These are phyloP conservation scores for Pseudonectria buxi DNA, from an alignment of 2,329 filamentous ascomycete genomes.

Conservation along the genomic window DNA sequence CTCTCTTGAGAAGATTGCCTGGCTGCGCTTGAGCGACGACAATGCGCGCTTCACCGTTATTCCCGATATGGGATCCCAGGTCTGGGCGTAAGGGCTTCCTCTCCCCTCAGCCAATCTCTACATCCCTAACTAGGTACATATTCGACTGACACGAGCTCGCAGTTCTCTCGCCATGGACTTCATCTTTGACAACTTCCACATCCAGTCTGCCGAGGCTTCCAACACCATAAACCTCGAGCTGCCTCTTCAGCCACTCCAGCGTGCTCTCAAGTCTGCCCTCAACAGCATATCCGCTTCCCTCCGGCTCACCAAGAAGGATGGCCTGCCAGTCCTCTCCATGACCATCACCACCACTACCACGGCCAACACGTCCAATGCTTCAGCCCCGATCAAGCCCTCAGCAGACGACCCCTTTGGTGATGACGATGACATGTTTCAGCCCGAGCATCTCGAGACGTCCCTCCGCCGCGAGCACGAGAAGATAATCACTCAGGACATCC, in stretches of 20 bases:
- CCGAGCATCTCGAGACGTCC: constrained; percentile 48
- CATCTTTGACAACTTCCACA: constrained; percentile 78
- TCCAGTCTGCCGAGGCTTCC: constrained; percentile 73
- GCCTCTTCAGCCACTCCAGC: constrained; percentile 77
- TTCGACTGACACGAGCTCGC: constrained; percentile 5
- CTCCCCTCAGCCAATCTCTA: constrained; percentile 3
- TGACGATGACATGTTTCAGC: constrained; percentile 42
- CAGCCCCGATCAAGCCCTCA: constrained; percentile 24
- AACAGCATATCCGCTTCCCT: constrained; percentile 77
- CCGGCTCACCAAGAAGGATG: constrained; percentile 87
- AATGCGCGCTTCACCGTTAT: constrained; percentile 92
- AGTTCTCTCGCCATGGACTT: constrained; percentile 64
- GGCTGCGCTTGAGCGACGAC: constrained; percentile 83
- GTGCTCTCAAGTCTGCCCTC: constrained; percentile 83
- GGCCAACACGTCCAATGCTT: constrained; percentile 30
- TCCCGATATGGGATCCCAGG: constrained; percentile 88
- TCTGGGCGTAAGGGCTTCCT: constrained; percentile 70
- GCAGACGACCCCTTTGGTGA: constrained; percentile 35
- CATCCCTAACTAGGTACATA: background rate
- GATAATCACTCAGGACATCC: constrained; percentile 89
- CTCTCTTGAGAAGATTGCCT: constrained; percentile 74
- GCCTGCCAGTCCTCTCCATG: constrained; percentile 77
- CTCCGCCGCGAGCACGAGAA: constrained; percentile 73
- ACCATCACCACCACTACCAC: constrained; percentile 74
- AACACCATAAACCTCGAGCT: constrained; percentile 97